phyloP scores from a whole-genome alignment of 2,329 filamentous ascomycete genomes.

The Botryotinia globosa region DNA sequence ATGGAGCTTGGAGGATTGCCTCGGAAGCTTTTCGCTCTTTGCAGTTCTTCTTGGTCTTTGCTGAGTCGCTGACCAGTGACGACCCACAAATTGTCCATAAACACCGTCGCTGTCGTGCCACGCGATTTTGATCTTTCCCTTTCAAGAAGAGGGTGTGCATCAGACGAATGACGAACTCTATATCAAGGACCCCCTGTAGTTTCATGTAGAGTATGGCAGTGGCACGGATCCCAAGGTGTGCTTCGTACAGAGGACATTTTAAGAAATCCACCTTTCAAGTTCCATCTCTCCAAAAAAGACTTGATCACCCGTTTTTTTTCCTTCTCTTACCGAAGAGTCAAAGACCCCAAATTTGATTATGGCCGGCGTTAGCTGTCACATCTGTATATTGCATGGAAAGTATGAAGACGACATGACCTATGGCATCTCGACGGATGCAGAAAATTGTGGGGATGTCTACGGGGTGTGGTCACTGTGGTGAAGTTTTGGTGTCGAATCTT shows the following conservation, averaged over 20 bases:
- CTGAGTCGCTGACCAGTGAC: too few species aligned
- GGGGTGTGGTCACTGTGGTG: not conserved
- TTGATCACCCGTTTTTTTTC: not conserved
- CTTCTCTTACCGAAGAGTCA: not conserved
- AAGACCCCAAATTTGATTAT: not conserved
- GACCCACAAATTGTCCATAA: conserved; percentile 9
- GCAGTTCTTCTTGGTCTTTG: not conserved
- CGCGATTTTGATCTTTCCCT: conserved; percentile 21
- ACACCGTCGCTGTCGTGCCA: conserved; percentile 22
- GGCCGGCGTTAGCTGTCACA: not conserved
- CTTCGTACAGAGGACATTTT: not conserved
- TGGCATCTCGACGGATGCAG: not conserved
- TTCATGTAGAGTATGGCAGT: conserved; percentile 25
- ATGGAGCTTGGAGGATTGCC: not conserved
- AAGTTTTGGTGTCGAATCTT: not conserved
- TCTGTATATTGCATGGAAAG: not conserved
- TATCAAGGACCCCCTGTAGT: conserved; percentile 22
- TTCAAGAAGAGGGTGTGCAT: conserved; percentile 20
- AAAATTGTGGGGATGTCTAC: not conserved
- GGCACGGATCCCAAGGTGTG: conserved; percentile 1
- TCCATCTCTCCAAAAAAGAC: not conserved
- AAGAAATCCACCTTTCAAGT: not conserved
- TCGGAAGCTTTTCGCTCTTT: not conserved
- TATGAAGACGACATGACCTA: not conserved
- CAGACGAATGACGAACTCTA: conserved; percentile 32